Base-by-base conservation (phyloP, 192 early-diverging fungal genomes). In the Chytriomyces confervae region DNA sequence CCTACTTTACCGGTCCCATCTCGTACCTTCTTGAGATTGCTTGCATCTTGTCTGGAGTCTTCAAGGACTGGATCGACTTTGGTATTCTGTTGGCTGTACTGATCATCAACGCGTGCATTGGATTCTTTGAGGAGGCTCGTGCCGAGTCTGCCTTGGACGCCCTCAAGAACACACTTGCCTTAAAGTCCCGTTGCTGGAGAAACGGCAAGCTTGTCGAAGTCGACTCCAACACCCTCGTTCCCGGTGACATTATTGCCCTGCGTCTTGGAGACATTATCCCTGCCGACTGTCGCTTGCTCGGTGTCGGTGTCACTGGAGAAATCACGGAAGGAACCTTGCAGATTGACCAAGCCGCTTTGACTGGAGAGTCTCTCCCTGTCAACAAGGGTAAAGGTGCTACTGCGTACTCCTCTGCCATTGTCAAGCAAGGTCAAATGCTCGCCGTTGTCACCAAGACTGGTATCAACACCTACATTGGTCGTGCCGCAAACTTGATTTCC, bases 381-480 rank as follows among this genome's bases (percentile, higher is more conserved):
- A 82, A 87, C 77, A 95, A 95, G 85, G 91, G 90, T 79, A 94
- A 93, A 81, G 91, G 91, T 63, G 86, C 89, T 70, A 95, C 91
- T 47, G 93, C 93, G 62, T 97, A 95, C 86, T 96, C 95, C 45
- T 95, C 94, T 53, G 94, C 93, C 3, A 94, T 96, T 74, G 92
- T 95, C 82, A 95, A 96, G 88, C 96, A 97, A 81, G 96, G 96
- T 66, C 94, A 95, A 84, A 95, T 94, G 89, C 85, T 98, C 75
- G 94, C 91, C 75, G 91, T 97, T 29, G 96, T 98, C n/a, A 94
- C 92, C 80, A 96, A 97, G 87, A 98, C 96, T 24, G 95, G 95
- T 68, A 87, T 88, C 60, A 85, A 95, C 85, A 96, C 96, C n/a
- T 96, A 95, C 86, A 96, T 96, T 80, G 96, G 96, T 50, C 92